phyloP scores from a whole-genome alignment of 352 stramenopile genomes.

The Phytophthora megakarya region DNA sequence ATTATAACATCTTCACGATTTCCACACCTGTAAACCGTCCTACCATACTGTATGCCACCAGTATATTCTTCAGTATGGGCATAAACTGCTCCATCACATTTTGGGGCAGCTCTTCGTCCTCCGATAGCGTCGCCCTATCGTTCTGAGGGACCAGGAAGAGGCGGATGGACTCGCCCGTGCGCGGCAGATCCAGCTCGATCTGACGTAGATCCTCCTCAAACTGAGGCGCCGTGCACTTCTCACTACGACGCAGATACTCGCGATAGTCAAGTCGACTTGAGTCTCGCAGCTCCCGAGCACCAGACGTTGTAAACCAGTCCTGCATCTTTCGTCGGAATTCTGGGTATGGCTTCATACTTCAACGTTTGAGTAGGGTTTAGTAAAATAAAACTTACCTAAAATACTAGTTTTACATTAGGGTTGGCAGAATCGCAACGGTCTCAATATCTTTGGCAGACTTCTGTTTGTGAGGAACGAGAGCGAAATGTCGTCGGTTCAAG shows the following conservation, averaged over 20 bases:
- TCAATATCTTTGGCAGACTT: constrained; percentile 30
- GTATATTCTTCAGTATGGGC: constrained; percentile 52
- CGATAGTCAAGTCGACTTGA: constrained; percentile 46
- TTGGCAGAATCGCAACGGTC: constrained; percentile 1
- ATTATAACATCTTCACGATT: not conserved
- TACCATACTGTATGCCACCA: constrained; percentile 67
- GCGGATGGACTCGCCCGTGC: constrained; percentile 55
- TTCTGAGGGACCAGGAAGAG: constrained; percentile 50
- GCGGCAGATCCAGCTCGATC: constrained; percentile 74
- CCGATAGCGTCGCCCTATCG: constrained; percentile 12
- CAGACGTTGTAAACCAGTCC: constrained; percentile 58
- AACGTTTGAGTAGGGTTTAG: no score
- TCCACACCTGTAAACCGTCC: not conserved
- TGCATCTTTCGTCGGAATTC: constrained; percentile 22
- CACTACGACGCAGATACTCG: constrained; percentile 46
- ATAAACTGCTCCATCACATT: constrained; percentile 40
- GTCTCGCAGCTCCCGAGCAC: constrained; percentile 38
- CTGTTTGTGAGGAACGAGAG: constrained; percentile 8
- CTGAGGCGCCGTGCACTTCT: constrained; percentile 25
- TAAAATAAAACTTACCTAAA: no score
- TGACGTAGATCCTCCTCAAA: constrained; percentile 68
- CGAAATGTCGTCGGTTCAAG: constrained; percentile 53
- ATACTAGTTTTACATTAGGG: constrained; percentile 20
- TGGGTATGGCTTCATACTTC: constrained; percentile 25
- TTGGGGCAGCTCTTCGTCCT: constrained; percentile 27